Evolutionary conservation across 164 flowering plant genomes (phyloP).

Genomic region (Nymphaea thermarum): DNA sequence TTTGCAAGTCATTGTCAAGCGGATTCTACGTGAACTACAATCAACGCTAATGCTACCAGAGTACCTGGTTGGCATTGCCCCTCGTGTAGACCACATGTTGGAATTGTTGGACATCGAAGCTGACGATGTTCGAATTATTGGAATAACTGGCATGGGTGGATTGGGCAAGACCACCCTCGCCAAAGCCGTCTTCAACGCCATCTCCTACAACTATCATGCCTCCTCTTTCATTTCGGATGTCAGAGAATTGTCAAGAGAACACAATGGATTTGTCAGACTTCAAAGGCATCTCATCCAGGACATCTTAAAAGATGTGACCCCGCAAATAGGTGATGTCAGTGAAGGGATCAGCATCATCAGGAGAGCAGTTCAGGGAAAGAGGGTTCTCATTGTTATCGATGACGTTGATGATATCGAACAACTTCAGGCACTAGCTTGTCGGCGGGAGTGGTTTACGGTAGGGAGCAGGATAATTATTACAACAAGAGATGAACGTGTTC

Average conservation of each 20-base stretch:
- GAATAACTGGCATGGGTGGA: neutral
- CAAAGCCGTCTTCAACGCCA: neutral
- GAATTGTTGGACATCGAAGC: neutral
- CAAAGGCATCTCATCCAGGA: too few relatives aligned
- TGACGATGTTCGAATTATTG: neutral
- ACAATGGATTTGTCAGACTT: too few relatives aligned
- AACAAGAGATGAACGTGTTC: neutral
- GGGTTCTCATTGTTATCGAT: constrained; percentile 2
- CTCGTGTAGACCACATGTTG: neutral
- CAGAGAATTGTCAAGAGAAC: neutral
- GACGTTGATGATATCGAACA: neutral
- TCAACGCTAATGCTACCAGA: too few relatives aligned
- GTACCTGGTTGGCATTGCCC: neutral
- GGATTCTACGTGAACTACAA: too few relatives aligned
- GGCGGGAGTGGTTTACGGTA: constrained; percentile 1
- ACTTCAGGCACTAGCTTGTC: constrained; percentile 1
- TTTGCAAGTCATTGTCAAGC: too few relatives aligned
- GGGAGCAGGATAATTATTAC: constrained; percentile 10
- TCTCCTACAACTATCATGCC: neutral
- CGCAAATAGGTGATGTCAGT: neutral
- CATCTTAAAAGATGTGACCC: neutral
- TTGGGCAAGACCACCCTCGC: neutral
- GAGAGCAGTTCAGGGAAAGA: neutral
- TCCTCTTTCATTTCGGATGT: neutral
- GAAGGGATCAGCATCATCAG: neutral